phyloP scores from a whole-genome alignment of 345 rosid species.

The Angophora floribunda region DNA sequence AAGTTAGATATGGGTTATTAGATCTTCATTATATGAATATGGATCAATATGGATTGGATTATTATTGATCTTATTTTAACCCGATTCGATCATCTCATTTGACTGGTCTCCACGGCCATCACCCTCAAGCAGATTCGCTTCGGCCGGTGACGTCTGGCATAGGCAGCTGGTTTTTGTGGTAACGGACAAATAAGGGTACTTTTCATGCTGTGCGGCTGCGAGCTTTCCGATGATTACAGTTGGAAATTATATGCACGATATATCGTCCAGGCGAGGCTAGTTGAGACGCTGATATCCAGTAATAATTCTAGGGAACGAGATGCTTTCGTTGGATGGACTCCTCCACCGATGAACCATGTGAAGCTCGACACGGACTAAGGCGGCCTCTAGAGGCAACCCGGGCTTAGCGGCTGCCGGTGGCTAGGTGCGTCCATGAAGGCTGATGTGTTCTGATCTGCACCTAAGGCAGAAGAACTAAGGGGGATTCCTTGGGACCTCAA shows the following conservation, averaged over 20 bases:
- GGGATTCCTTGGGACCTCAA: neutral
- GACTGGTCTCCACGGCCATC: neutral
- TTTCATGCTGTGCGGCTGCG: neutral
- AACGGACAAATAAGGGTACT: neutral
- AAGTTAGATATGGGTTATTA: too few species aligned
- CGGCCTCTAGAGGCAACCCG: neutral
- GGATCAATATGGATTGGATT: too few species aligned
- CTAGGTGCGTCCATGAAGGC: neutral
- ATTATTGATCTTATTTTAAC: too few species aligned
- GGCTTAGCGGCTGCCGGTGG: neutral
- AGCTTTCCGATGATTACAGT: neutral
- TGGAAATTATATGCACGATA: neutral
- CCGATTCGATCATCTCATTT: too few species aligned
- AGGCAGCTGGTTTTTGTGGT: neutral
- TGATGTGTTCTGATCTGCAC: too few species aligned
- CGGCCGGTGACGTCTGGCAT: neutral
- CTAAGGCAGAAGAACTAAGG: neutral
- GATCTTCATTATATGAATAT: too few species aligned
- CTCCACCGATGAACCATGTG: neutral
- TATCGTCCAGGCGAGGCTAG: neutral
- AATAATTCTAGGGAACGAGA: neutral
- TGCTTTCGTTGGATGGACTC: neutral
- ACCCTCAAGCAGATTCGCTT: neutral
- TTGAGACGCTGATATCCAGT: neutral
- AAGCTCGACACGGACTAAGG: neutral